Conservation (phyloP, 257 asterid genomes). For the Nicotiana tabacum region DNA sequence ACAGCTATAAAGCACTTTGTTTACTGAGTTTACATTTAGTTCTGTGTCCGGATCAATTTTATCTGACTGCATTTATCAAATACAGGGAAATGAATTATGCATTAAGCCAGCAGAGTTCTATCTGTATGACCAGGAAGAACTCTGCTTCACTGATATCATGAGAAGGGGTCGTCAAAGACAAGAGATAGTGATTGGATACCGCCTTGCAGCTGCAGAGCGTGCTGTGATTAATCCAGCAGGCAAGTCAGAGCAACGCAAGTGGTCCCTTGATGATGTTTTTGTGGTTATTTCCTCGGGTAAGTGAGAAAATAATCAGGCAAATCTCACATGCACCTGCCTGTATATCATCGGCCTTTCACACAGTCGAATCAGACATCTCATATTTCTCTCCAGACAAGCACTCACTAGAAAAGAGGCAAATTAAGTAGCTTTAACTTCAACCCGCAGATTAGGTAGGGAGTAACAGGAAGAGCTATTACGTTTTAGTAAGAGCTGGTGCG, state of each 20-base stretch:
- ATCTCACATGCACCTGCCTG: neutral
- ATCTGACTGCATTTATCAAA: neutral
- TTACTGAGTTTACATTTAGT: neutral
- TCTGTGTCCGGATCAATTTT: neutral
- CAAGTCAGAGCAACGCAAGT: constrained; percentile 57
- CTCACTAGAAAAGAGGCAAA: neutral
- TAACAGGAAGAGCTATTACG: neutral
- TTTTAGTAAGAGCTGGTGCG: neutral
- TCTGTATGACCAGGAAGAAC: constrained; percentile 87
- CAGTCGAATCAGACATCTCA: neutral
- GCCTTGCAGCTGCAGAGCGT: constrained; percentile 63
- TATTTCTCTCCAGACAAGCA: neutral
- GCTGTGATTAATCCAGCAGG: constrained; percentile 76
- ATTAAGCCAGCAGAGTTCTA: constrained; percentile 92
- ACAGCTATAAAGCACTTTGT: neutral
- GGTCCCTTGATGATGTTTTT: constrained; percentile 86
- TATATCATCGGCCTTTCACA: neutral
- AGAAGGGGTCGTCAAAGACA: constrained; percentile 71
- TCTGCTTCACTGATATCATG: constrained; percentile 80
- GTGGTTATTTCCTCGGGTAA: constrained; percentile 71
- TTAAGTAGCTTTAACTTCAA: constrained; percentile 1
- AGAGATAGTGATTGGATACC: constrained; percentile 83
- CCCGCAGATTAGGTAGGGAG: neutral
- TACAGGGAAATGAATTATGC: constrained; percentile 95
- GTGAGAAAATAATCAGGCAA: constrained; percentile 23